Conservation (phyloP, 345 rosid species). For the Firmiana major region DNA sequence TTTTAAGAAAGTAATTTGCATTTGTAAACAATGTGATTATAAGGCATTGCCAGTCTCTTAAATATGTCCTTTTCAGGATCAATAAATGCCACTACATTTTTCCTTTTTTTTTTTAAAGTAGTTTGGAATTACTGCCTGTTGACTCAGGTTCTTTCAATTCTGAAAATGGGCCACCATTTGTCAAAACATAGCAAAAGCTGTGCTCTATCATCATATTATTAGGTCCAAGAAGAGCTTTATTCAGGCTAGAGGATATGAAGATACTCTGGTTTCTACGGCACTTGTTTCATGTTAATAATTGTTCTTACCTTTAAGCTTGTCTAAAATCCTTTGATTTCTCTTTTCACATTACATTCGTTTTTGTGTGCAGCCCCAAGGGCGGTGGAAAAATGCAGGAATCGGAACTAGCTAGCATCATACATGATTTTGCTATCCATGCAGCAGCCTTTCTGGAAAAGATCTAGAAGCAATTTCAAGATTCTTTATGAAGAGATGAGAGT, state of each 20-base stretch:
- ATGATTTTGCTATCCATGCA: conserved; percentile 27
- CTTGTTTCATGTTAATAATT: background rate
- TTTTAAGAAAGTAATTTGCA: background rate
- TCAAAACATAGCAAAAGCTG: background rate
- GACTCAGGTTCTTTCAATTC: background rate
- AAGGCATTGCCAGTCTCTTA: background rate
- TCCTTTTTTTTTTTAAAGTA: background rate
- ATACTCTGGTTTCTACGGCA: background rate
- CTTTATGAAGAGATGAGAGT: background rate
- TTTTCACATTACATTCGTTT: background rate
- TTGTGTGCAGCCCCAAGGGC: conserved; percentile 62
- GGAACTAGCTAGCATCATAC: conserved; percentile 30
- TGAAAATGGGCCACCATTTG: background rate
- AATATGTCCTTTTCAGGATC: background rate
- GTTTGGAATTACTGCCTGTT: background rate
- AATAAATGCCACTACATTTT: background rate
- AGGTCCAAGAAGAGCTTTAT: conserved; percentile 1
- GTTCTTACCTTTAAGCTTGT: background rate
- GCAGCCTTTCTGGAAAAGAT: conserved; percentile 18
- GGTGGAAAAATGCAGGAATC: conserved; percentile 51
- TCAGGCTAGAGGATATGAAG: background rate
- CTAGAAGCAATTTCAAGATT: background rate
- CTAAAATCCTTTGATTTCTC: background rate
- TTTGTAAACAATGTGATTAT: background rate
- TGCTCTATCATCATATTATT: background rate